phyloP scores from a whole-genome alignment of 129 eudicot species.

The Ambrosia artemisiifolia region DNA sequence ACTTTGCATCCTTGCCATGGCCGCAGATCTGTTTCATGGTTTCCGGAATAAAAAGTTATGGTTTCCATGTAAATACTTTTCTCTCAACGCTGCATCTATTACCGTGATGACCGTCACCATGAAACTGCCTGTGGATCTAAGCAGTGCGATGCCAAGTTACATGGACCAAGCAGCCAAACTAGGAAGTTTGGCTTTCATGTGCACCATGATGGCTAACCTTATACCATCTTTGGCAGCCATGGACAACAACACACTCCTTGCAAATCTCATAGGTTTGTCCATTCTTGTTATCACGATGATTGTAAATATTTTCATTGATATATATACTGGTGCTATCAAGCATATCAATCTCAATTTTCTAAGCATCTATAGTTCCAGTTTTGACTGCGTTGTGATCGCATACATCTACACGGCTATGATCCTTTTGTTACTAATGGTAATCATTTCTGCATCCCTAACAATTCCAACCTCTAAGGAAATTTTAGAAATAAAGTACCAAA shows the following conservation, averaged over 20 bases:
- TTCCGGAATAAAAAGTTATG: constrained; percentile 13
- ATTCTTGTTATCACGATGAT: constrained; percentile 31
- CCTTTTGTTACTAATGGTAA: constrained; percentile 9
- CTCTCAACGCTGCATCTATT: constrained; percentile 38
- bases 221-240: constrained; percentile 37
- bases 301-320: constrained; percentile 24
- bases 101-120: constrained; percentile 33
- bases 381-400: background rate
- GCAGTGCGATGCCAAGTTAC: constrained; percentile 2
- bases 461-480: constrained; percentile 21
- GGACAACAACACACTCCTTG: constrained; percentile 20
- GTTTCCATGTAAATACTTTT: constrained; percentile 41
- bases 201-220: constrained; percentile 27
- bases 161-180: constrained; percentile 21
- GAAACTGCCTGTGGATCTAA: constrained; percentile 41
- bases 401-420: background rate
- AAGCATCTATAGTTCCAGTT: background rate
- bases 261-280: constrained; percentile 29
- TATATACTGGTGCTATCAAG: constrained; percentile 14
- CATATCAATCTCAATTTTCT: no score
- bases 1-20: constrained; percentile 34
- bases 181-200: constrained; percentile 27
- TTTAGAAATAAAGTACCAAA: constrained; percentile 25
- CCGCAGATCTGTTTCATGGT: background rate
- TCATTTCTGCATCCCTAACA: constrained; percentile 21